Conservation (phyloP, 208 protist species). For the Wallacemonas sp. region DNA sequence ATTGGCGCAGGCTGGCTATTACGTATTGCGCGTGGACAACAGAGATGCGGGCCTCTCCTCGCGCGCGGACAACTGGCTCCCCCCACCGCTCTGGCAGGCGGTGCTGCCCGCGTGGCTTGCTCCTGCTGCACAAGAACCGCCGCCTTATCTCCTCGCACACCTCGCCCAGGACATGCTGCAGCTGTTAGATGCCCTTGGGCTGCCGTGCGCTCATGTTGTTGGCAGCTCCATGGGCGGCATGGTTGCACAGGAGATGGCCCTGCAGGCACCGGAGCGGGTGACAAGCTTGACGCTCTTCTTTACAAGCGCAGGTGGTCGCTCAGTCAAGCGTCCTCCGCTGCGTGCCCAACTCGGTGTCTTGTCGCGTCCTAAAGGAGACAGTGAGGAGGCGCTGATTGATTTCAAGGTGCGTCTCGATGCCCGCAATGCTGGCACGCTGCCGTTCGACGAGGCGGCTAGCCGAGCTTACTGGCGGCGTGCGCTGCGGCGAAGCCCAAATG, state of each 20-base stretch:
- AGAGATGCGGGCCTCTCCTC: constrained; percentile 38
- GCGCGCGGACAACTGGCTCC: constrained; percentile 10
- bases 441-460: constrained; percentile 7
- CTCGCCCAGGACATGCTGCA: constrained; percentile 30
- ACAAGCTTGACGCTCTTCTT: constrained; percentile 9
- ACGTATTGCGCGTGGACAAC: constrained; percentile 44
- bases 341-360: constrained; percentile 26
- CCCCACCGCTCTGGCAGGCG: constrained; percentile 13
- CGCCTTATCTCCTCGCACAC: constrained; percentile 32
- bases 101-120: constrained; percentile 18
- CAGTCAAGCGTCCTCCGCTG: constrained; percentile 4
- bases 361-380: not conserved
- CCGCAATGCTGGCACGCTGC: not conserved
- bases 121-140: not conserved
- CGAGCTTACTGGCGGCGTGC: constrained; percentile 1
- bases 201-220: constrained; percentile 32
- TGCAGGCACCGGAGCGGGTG: constrained; percentile 17
- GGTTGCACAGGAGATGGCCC: constrained; percentile 40
- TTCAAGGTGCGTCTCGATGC: constrained; percentile 6
- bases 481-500: constrained; percentile 3
- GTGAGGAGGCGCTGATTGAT: not conserved
- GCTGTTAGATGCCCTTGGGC: constrained; percentile 24
- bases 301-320: not conserved
- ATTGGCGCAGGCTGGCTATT: constrained; percentile 28
- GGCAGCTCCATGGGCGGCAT: constrained; percentile 46